Percentiles rank a stretch among this genome's conserved stretches.
phyloP scores from a whole-genome alignment of 208 protist species.

The Acanthamoeba castellanii region DNA sequence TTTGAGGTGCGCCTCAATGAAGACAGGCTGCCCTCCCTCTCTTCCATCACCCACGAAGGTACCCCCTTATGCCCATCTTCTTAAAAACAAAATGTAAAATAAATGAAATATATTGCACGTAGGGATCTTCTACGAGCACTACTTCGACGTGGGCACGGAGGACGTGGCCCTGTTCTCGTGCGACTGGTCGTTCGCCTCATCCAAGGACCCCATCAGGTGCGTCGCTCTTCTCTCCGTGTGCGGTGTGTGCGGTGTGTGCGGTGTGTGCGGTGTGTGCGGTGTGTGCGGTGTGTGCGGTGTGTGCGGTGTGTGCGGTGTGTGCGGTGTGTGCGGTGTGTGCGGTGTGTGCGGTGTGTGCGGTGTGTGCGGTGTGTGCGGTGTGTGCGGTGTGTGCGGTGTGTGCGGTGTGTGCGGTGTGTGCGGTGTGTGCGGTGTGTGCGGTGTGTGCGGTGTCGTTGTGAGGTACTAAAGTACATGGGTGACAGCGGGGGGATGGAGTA shows the following conservation, averaged over 20 bases:
- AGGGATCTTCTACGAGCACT: slow-evolving; percentile 9
- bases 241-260: neutral
- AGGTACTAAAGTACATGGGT: too few relatives aligned
- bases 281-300: neutral
- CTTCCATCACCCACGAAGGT: neutral
- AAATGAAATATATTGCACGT: too few relatives aligned
- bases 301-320: neutral
- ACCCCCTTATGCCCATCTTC: too few relatives aligned
- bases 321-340: too few relatives aligned
- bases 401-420: neutral
- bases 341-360: neutral
- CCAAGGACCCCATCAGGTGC: neutral
- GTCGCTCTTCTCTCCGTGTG: too few relatives aligned
- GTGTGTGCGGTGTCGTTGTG: neutral
- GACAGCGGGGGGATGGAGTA: neutral
- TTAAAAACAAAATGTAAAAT: too few relatives aligned
- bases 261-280: too few relatives aligned
- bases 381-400: neutral
- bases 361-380: neutral
- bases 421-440: too few relatives aligned
- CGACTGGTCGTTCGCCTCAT: neutral
- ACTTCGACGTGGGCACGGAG: neutral
- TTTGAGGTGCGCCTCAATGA: neutral
- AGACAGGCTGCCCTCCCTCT: neutral
- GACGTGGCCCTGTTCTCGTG: neutral